These are phyloP conservation scores for Solanum chiquidenum DNA, from an alignment of 257 asterid genomes.

Conservation along the genomic window DNA sequence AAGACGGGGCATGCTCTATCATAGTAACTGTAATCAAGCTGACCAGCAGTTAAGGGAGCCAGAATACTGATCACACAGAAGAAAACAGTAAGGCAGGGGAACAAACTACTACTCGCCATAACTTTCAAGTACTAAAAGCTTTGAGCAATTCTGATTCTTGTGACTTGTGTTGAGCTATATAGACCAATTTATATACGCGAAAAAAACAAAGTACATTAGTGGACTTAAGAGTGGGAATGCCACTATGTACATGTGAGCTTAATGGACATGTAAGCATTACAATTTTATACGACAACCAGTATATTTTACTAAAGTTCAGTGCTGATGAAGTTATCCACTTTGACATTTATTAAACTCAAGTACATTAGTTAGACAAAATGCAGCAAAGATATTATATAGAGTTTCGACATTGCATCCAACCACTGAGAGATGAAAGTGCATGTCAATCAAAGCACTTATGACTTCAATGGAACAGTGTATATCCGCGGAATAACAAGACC, in stretches of 20 bases:
- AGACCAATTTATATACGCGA: slow-evolving; percentile 32
- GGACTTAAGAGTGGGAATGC: slow-evolving; percentile 38
- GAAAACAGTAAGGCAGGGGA: not conserved
- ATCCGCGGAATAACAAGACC: not conserved
- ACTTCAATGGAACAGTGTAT: not conserved
- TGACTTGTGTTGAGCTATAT: not conserved
- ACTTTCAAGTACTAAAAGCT: not conserved
- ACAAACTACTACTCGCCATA: slow-evolving; percentile 21
- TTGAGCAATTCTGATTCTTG: not conserved
- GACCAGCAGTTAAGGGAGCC: slow-evolving; percentile 4
- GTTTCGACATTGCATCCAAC: not conserved
- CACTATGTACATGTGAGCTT: slow-evolving; percentile 38
- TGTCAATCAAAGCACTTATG: not conserved
- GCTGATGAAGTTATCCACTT: slow-evolving; percentile 15
- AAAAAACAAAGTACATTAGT: slow-evolving; percentile 12
- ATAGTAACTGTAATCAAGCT: slow-evolving; percentile 30
- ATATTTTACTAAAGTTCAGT: slow-evolving; percentile 1
- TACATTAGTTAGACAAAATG: not conserved
- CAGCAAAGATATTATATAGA: not conserved
- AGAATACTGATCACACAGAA: slow-evolving; percentile 2
- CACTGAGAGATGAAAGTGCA: not conserved
- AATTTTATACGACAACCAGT: not conserved
- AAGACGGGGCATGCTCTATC: slow-evolving; percentile 52
- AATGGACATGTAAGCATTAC: slow-evolving; percentile 13
- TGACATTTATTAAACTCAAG: not conserved